Base-by-base conservation (phyloP, 1,284 basidiomycete genomes). In the Sutorius eximius region DNA sequence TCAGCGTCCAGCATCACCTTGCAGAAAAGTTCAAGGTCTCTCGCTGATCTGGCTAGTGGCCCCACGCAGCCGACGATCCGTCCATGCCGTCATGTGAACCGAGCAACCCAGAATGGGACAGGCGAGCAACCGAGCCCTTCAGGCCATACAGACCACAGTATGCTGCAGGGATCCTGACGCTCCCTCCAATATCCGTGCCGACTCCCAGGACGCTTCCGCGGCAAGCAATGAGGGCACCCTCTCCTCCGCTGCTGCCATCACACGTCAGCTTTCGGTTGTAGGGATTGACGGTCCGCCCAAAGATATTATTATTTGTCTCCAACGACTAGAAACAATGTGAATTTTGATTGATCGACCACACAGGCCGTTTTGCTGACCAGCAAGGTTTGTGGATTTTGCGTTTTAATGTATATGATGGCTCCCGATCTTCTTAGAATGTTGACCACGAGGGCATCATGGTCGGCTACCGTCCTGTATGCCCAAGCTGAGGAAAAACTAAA, bases 181-280 rank as follows among this genome's bases (percentile, higher is more conserved):
- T 79, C 54, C 78, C 78, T 52, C 78, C 78, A 22, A 85, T 81
- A 62, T 86, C 83, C 7, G 81, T 82, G 22, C 84, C 84, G 34
- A 86, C 72, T 2, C 85, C 85, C 38, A 87, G 58, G 24, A 76
- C 73, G 51, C 77, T 78, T n/a, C 83, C 85, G 29, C 75, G 75
- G 51, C 81, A 69, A n/a, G 80, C 78, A 45, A 86, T 75, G 51
- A 87, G 67, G 6, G 84, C 82, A 30, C 81, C 78, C 62, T 86
- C 85, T 36, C 84, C 84, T 45, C 84, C 84, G 45, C 77, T 81
- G 55, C 79, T 82, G 16, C 84, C 84, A n/a, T 85, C 84, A 3
- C 77, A 66, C n/a, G 79, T 77, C 24, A 82, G 70, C 55, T 70
- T 69, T 44, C 75, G 75, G 64, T 85, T 83, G 66, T 74, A 77